Conservation (phyloP, 2,329 filamentous ascomycete species). For the Aspergillus floridensis region DNA sequence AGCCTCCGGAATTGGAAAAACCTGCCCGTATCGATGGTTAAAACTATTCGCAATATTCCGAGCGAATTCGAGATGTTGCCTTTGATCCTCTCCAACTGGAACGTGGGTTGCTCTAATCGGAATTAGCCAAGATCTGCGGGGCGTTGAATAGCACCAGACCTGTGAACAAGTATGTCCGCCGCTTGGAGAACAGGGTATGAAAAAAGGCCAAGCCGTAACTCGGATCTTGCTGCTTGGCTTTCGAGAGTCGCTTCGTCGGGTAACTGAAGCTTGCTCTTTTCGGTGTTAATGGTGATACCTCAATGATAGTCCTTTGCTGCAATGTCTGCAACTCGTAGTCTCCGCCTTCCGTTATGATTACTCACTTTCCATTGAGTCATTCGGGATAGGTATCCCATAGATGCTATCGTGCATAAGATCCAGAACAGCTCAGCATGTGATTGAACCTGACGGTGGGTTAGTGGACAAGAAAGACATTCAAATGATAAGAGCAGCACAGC, state of each 20-base stretch:
- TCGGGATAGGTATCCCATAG: constrained; percentile 88
- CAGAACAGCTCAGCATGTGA: constrained; percentile 92
- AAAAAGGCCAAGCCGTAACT: constrained; percentile 83
- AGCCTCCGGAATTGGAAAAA: constrained; percentile 67
- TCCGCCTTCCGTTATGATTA: background rate
- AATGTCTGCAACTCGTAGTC: background rate
- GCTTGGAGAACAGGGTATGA: constrained; percentile 95
- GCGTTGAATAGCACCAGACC: constrained; percentile 44
- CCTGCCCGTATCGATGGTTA: constrained; percentile 67
- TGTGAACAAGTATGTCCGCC: constrained; percentile 86
- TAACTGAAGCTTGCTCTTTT: constrained; percentile 70
- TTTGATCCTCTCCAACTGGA: constrained; percentile 93
- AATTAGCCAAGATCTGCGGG: constrained; percentile 16
- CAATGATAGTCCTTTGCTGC: background rate
- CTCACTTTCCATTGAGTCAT: constrained; percentile 99
- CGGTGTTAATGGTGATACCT: constrained; percentile 8
- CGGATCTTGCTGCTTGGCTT: constrained; percentile 54
- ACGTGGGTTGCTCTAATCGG: constrained; percentile 75
- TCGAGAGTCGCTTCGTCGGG: constrained; percentile 60
- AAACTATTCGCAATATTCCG: constrained; percentile 83
- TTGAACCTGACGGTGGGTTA: constrained; percentile 54
- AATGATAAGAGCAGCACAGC: constrained; percentile 21
- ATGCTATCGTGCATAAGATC: constrained; percentile 89
- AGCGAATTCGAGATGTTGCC: constrained; percentile 90
- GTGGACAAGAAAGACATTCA: background rate